Conservation (phyloP, 1,139 yeast genomes). For the Yamadazyma sp. region DNA sequence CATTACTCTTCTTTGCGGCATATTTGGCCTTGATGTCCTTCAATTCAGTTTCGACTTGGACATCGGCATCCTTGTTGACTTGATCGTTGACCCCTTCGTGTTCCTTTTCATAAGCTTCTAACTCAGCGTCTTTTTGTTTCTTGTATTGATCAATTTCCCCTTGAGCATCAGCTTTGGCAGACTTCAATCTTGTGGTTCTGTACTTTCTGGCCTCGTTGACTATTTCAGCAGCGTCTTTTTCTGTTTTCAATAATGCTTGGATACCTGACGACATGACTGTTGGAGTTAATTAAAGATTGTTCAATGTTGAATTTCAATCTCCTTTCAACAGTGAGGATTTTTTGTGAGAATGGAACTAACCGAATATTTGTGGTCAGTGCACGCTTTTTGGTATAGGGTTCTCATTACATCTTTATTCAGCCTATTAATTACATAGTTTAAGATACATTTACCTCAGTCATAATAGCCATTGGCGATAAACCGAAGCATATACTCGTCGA, state of each 20-base stretch:
- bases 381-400: too few relatives aligned
- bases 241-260: constrained; percentile 61
- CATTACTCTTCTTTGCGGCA: constrained; percentile 60
- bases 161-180: constrained; percentile 92
- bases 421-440: neutral
- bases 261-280: constrained; percentile 34
- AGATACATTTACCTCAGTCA: constrained; percentile 29
- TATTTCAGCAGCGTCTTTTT: constrained; percentile 93
- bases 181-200: constrained; percentile 86
- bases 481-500: constrained; percentile 95
- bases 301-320: too few relatives aligned
- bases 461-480: constrained; percentile 83
- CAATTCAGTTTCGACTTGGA: constrained; percentile 58
- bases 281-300: neutral
- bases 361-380: neutral
- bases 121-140: constrained; percentile 78
- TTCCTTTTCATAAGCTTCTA: constrained; percentile 66
- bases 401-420: neutral
- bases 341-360: neutral
- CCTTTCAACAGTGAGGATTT: neutral
- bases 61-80: constrained; percentile 73
- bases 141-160: constrained; percentile 86
- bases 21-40: constrained; percentile 63
- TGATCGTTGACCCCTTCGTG: constrained; percentile 67
- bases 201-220: constrained; percentile 88